phyloP scores from a whole-genome alignment of 345 rosid genomes.

The Citrus reticulata region DNA sequence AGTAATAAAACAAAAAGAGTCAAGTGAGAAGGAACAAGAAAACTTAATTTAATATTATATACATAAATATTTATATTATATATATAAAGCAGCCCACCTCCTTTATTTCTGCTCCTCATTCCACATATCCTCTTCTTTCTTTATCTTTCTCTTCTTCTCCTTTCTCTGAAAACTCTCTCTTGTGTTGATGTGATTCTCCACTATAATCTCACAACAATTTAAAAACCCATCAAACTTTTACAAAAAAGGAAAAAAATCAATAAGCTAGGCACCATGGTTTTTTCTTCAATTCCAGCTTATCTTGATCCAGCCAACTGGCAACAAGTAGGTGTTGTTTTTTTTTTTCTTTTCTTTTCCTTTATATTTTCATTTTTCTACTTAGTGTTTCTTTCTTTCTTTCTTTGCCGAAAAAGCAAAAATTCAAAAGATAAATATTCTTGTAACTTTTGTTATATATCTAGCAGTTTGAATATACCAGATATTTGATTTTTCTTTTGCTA shows the following conservation, averaged over 20 bases:
- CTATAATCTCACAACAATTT: constrained; percentile 30
- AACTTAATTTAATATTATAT: constrained; percentile 21
- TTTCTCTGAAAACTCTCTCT: constrained; percentile 18
- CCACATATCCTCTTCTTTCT: constrained; percentile 24
- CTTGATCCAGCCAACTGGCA: constrained; percentile 99
- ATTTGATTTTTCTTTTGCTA: constrained; percentile 25
- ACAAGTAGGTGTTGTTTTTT: constrained; percentile 44
- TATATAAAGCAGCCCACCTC: constrained; percentile 55
- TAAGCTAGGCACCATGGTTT: constrained; percentile 54
- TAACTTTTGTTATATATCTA: constrained; percentile 35
- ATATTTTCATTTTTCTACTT: neutral
- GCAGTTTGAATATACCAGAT: constrained; percentile 50
- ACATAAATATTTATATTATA: neutral
- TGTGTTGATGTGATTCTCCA: constrained; percentile 51
- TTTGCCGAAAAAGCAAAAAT: constrained; percentile 24
- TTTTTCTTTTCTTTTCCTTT: neutral
- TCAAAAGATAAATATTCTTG: constrained; percentile 47
- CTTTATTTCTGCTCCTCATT: constrained; percentile 55
- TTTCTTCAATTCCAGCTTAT: constrained; percentile 85
- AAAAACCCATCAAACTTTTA: constrained; percentile 38
- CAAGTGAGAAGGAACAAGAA: constrained; percentile 28
- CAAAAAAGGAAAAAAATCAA: constrained; percentile 22
- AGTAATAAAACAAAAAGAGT: constrained; percentile 63
- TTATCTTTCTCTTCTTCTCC: constrained; percentile 28
- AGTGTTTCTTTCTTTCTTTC: constrained; percentile 29